Evolutionary conservation across 2,329 filamentous ascomycete species (phyloP).

Genomic region (Aspergillus jensenii): DNA sequence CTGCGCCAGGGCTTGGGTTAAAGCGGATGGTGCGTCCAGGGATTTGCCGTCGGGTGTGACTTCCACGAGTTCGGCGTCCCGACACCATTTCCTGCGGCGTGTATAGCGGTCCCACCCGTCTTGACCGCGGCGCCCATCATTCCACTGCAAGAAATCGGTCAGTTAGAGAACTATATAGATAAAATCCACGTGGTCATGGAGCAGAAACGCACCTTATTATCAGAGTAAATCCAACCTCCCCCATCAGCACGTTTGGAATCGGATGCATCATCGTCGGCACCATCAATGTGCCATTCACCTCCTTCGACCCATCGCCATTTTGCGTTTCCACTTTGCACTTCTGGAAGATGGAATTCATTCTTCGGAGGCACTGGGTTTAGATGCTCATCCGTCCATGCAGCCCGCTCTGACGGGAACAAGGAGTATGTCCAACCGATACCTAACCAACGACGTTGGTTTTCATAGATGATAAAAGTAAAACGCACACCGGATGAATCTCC

Average conservation of each 20-base stretch:
- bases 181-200: neutral
- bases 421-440: slow-evolving; percentile 93
- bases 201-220: slow-evolving; percentile 72
- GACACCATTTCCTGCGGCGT: slow-evolving; percentile 89
- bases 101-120: slow-evolving; percentile 97
- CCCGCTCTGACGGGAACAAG: slow-evolving; percentile 84
- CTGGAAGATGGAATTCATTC: slow-evolving; percentile 68
- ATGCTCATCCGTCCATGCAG: slow-evolving; percentile 95
- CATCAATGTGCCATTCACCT: slow-evolving; percentile 84
- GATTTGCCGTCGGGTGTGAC: slow-evolving; percentile 50
- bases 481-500: slow-evolving; percentile 72
- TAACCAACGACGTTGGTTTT: slow-evolving; percentile 94
- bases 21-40: slow-evolving; percentile 39
- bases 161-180: neutral
- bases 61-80: slow-evolving; percentile 93
- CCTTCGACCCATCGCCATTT: slow-evolving; percentile 81
- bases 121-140: slow-evolving; percentile 75
- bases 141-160: slow-evolving; percentile 62
- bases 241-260: slow-evolving; percentile 51
- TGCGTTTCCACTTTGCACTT: slow-evolving; percentile 63
- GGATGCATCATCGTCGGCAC: slow-evolving; percentile 46
- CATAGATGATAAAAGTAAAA: slow-evolving; percentile 94
- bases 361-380: slow-evolving; percentile 75
- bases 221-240: slow-evolving; percentile 94
- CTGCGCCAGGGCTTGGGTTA: slow-evolving; percentile 28